Conservation (phyloP, 1,139 yeast genomes). For the Blastobotrys malaysiensis region DNA sequence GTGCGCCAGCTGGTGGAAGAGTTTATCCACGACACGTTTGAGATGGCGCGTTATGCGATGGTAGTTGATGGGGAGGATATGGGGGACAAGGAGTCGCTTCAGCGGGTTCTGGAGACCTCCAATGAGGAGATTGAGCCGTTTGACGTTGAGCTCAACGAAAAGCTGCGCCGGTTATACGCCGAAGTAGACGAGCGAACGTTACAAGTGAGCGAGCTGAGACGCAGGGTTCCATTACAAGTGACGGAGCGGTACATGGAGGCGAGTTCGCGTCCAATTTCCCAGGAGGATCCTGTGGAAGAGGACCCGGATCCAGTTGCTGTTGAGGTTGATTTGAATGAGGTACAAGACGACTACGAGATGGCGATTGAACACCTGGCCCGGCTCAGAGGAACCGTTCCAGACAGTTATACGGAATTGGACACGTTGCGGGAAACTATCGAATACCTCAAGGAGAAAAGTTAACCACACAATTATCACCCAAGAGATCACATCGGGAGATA, state of each 20-base stretch:
- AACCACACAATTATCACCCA: too few relatives aligned
- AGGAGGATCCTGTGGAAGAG: conserved; percentile 9
- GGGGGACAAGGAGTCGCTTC: conserved; percentile 16
- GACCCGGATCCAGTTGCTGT: conserved; percentile 9
- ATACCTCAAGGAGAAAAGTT: conserved; percentile 9
- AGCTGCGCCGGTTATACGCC: conserved; percentile 44
- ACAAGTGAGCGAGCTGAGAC: conserved; percentile 44
- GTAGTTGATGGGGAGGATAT: conserved; percentile 41
- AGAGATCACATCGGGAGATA: too few relatives aligned
- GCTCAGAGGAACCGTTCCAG: conserved; percentile 18
- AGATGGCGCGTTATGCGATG: conserved; percentile 46
- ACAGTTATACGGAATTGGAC: conserved; percentile 17
- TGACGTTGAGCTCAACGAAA: conserved; percentile 48
- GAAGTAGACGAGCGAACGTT: conserved; percentile 50
- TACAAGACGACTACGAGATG: conserved; percentile 10
- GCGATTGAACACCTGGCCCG: conserved; percentile 9
- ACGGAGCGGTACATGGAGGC: conserved; percentile 18
- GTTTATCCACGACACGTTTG: conserved; percentile 46
- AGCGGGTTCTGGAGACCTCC: conserved; percentile 16
- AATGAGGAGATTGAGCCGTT: conserved; percentile 47
- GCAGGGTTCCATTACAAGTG: conserved; percentile 40
- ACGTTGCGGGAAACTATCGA: conserved; percentile 17
- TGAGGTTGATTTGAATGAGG: conserved; percentile 4
- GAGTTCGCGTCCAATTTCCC: neutral
- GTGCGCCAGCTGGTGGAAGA: conserved; percentile 43